These are phyloP conservation scores for Sporothrix pallida DNA, from an alignment of 2,329 filamentous ascomycete species.

Conservation along the genomic window DNA sequence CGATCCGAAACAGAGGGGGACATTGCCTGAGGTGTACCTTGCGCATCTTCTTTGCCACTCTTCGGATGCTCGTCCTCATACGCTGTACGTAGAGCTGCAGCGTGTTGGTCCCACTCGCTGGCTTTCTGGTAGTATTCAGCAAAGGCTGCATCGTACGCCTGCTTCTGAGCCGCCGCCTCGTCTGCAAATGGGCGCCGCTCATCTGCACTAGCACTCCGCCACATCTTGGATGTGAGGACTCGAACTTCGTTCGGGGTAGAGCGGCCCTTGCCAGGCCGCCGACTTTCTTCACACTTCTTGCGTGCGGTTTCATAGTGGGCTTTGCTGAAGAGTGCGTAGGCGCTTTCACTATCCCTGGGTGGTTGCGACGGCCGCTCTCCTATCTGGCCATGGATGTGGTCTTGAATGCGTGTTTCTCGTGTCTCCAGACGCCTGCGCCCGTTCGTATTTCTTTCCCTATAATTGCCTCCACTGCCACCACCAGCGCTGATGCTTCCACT, in stretches of 20 bases:
- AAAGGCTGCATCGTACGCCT: conserved; percentile 63
- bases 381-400: conserved; percentile 61
- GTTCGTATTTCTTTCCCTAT: conserved; percentile 29
- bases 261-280: conserved; percentile 67
- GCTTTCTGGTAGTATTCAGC: conserved; percentile 65
- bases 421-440: conserved; percentile 60
- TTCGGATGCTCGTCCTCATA: conserved; percentile 62
- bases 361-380: conserved; percentile 79
- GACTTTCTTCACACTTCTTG: conserved; percentile 67
- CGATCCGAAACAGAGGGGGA: not conserved
- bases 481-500: conserved; percentile 42
- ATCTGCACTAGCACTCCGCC: conserved; percentile 76
- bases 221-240: conserved; percentile 84
- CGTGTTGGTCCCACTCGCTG: conserved; percentile 74
- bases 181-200: conserved; percentile 79
- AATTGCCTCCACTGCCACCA: conserved; percentile 47
- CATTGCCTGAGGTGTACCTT: not conserved
- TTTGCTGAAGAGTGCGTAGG: conserved; percentile 89
- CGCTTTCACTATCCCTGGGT: conserved; percentile 75
- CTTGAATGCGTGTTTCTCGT: conserved; percentile 61
- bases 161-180: conserved; percentile 73
- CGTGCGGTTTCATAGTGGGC: conserved; percentile 70
- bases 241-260: conserved; percentile 81
- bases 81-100: conserved; percentile 44
- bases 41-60: conserved; percentile 38